These are phyloP conservation scores for Lathyrus tuberosus DNA, from an alignment of 306 rosid species.

Conservation along the genomic window DNA sequence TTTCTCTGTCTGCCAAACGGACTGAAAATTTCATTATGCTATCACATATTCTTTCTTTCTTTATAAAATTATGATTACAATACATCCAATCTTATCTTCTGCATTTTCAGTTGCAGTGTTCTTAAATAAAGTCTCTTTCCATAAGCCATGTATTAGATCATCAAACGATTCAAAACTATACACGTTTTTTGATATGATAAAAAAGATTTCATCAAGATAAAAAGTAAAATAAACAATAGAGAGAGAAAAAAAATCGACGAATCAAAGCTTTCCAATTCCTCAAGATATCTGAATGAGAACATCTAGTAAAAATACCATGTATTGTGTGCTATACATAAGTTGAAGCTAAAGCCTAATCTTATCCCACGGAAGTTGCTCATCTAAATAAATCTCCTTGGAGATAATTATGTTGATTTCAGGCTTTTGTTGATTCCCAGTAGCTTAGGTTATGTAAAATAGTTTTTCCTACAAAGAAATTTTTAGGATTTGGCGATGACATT, in stretches of 20 bases:
- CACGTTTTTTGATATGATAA: not conserved
- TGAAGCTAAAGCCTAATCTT: slow-evolving; percentile 10
- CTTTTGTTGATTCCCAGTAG: slow-evolving; percentile 33
- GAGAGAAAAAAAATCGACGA: not conserved
- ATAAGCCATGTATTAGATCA: slow-evolving; percentile 12
- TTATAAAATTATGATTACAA: slow-evolving; percentile 10
- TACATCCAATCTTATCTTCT: slow-evolving; percentile 9
- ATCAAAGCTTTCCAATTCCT: slow-evolving; percentile 19
- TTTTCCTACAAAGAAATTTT: slow-evolving; percentile 1
- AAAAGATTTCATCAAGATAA: not conserved
- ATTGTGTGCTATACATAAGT: not conserved
- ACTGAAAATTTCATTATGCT: slow-evolving; percentile 27
- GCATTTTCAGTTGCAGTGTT: slow-evolving; percentile 13
- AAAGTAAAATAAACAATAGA: not conserved
- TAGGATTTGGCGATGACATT: slow-evolving; percentile 26
- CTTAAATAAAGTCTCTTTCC: slow-evolving; percentile 21
- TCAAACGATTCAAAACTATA: slow-evolving; percentile 12
- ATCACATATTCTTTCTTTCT: not conserved
- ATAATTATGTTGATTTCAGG: slow-evolving; percentile 7
- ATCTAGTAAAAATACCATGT: slow-evolving; percentile 1
- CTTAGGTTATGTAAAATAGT: slow-evolving; percentile 10
- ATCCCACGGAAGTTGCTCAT: slow-evolving; percentile 9
- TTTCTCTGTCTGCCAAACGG: slow-evolving; percentile 32
- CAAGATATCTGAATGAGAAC: not conserved
- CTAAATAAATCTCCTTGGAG: slow-evolving; percentile 10